Base-by-base conservation (phyloP, 129 eudicot genomes). In the Flaveria brownii region DNA sequence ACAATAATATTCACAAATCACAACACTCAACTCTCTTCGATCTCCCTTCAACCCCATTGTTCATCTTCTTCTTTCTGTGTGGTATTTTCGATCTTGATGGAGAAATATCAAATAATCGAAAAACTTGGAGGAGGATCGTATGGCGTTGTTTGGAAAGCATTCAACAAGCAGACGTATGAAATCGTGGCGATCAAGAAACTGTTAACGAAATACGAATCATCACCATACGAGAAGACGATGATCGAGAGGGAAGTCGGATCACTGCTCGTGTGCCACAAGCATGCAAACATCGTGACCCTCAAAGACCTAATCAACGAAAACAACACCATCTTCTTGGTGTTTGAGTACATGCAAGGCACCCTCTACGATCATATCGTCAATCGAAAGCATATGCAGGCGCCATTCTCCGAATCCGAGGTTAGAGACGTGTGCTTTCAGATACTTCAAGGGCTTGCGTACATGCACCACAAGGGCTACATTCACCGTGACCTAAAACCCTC, bases 401-500 rank as follows among this genome's bases (percentile, higher is more conserved):
- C 71, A 8, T 88, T 90, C 54, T 61, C 94, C 9, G 94, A 92
- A 77, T 51, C 70, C 45, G 88, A 85, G 76, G 84, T 92, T 39
- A 83, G 90, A 66, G 84, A 86, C 69, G 81, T 96, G 94, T 87
- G 94, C 76, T 92, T 82, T 79, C 98, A 92, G 86, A 80, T 92
- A 22, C 87, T 92, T 83, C 92, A 88, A 76, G 98, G 96, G 66
- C 98, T 92, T 71, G 88, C 96, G 9, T 85, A 76, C 80, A 90
- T 90, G 85, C 96, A 92, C 47, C 82, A 72, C 75, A 87, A 87
- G 18, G 90, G 98, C 20, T 92, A 83, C 78, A 87, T 92, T 77
- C 97, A 92, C 74, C 91, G 97, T 55, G 97, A 92, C 78, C 88
- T 92, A 10, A 92, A 92, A 82, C 96, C 96, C 68, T 88, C 83